Percentiles rank a stretch among this genome's conserved stretches.
Conservation (phyloP, 2,329 filamentous ascomycete species). For the Verticillium albo-atrum region DNA sequence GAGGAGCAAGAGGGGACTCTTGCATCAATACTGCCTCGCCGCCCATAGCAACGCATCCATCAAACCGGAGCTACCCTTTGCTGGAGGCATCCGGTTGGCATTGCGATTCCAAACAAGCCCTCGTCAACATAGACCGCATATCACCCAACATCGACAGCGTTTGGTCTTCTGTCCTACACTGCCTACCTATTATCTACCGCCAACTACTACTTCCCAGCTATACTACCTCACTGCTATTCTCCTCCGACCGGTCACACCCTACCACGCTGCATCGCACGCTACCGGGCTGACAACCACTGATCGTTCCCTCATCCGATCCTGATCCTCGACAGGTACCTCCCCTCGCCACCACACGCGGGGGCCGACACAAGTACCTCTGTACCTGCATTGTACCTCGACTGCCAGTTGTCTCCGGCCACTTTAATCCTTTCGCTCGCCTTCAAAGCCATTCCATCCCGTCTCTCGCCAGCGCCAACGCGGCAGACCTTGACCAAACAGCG, state of each 20-base stretch:
- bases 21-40: constrained; percentile 1
- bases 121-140: background rate
- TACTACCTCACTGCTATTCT: background rate
- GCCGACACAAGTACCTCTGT: background rate
- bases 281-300: background rate
- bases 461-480: background rate
- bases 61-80: background rate
- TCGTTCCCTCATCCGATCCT: background rate
- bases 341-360: background rate
- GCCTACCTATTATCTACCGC: no score
- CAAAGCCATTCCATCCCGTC: background rate
- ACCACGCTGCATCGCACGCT: background rate
- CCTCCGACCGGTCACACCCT: background rate
- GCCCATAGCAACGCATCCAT: background rate
- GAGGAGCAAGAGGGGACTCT: background rate
- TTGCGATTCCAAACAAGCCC: background rate
- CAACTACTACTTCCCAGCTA: no score
- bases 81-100: background rate
- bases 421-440: background rate
- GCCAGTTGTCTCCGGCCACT: background rate
- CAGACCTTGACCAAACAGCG: background rate
- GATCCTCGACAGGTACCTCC: constrained; percentile 1
- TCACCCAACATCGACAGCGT: background rate
- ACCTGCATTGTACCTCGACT: background rate
- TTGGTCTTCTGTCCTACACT: background rate